Conservation (phyloP, 169 alveolate species). For the Plasmodium reichenowi region DNA sequence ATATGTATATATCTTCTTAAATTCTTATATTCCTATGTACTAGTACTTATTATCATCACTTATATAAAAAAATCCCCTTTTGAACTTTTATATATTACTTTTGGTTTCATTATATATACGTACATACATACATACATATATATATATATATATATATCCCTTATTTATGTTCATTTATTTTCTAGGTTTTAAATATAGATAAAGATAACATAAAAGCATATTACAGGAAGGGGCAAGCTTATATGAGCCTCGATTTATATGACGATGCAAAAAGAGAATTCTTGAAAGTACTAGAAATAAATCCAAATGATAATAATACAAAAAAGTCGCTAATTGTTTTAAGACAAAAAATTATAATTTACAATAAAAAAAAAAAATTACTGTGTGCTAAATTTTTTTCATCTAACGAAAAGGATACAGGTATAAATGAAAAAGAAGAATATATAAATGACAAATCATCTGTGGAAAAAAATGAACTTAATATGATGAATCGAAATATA, state of each 20-base stretch:
- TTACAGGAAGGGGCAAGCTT: constrained; percentile 75
- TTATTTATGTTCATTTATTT: neutral
- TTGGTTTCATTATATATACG: neutral
- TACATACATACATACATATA: too few species aligned
- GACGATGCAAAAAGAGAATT: constrained; percentile 52
- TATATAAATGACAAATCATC: constrained; percentile 1
- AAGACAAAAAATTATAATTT: constrained; percentile 30
- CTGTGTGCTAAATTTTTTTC: constrained; percentile 61
- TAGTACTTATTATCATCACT: neutral
- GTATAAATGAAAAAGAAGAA: neutral
- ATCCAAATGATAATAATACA: constrained; percentile 47
- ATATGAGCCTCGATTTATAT: constrained; percentile 66
- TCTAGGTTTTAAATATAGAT: constrained; percentile 52
- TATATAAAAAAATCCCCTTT: neutral
- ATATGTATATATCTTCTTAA: neutral
- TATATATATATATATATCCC: neutral
- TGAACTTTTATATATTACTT: neutral
- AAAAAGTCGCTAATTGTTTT: constrained; percentile 31
- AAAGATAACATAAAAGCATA: constrained; percentile 57
- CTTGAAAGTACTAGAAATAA: constrained; percentile 31
- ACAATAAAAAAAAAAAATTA: constrained; percentile 58
- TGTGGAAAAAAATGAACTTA: neutral
- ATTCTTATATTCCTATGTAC: neutral
- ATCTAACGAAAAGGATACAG: constrained; percentile 1
- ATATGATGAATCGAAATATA: neutral